Evolutionary conservation across 2,329 filamentous ascomycete genomes (phyloP), one percentile per base, ranked within the genome.

Genomic region (Clonostachys chloroleuca): DNA sequence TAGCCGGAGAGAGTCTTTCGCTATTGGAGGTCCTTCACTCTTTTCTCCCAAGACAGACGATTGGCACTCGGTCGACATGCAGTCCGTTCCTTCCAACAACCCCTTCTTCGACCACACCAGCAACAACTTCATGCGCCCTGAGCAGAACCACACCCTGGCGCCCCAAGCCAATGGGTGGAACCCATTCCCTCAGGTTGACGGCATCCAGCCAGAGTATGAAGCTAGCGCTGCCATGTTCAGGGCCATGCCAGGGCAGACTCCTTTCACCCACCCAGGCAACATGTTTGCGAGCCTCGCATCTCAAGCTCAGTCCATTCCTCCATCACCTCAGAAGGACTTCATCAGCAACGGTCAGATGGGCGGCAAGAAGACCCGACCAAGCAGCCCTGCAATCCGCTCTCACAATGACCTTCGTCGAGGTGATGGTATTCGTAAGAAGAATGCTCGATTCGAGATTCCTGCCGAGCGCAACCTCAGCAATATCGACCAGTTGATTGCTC

Each of bases 401-500:
- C 87, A 88, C 71, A 90, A 91, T 51, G 86, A 92, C 47, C 74
- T 89, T 66, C 78, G 83, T 52, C 81, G 89, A 56, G 84, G 89
- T 48, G 91, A 95, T 57, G 90, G 94, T 51, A 95, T 97, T 67
- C 83, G 94, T 60, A 99, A 99, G 84, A 97, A 97, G 86, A 99
- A 97, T 62, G 91, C 92, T 54, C 87, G 92, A 56, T 96, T 97
- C 68, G 92, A 97, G 62, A 99, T 99, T 56, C 94, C 94, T 10
- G 84, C 89, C 41, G 94, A 96, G 71, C 83, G 92, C 52, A 97
- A 92, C 61, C 81, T 99, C 57, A 85, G 81, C 75, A 97, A 95
- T 71, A 97, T 99, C 69, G 94, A 99, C 67, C 80, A 89, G 51
- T 78, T 97, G 61, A 97, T 99, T 67, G 79, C 86, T 46, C 84